Percentiles rank a stretch among this genome's conserved stretches.
Evolutionary conservation across 2,329 filamentous ascomycete species (phyloP).

Genomic region (Ilyonectria robusta): DNA sequence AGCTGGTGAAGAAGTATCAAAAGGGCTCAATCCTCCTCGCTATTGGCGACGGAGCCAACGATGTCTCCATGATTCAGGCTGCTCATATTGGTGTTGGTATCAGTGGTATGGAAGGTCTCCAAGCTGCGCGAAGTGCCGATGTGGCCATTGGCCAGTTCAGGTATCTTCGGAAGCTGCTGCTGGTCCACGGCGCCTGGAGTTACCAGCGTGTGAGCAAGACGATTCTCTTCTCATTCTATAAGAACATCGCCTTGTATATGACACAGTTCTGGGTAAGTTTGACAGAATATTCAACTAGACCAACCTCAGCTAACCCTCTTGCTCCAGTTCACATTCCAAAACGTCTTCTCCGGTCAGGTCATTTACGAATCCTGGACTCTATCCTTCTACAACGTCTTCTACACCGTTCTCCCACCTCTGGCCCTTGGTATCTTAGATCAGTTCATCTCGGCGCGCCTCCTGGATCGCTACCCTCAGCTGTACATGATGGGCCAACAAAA

Average conservation of each 20-base stretch:
- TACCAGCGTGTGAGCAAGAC: constrained; percentile 98
- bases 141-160: constrained; percentile 97
- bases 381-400: constrained; percentile 99
- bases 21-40: constrained; percentile 92
- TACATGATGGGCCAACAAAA: constrained; percentile 95
- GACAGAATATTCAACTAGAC: too few species aligned
- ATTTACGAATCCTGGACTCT: constrained; percentile 99
- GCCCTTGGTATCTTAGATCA: constrained; percentile 98
- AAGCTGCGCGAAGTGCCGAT: constrained; percentile 95
- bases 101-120: constrained; percentile 95
- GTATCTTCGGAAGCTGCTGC: constrained; percentile 90
- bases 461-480: constrained; percentile 96
- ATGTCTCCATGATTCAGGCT: constrained; percentile 99
- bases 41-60: constrained; percentile 97
- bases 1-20: constrained; percentile 94
- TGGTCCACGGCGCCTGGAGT: constrained; percentile 97
- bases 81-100: constrained; percentile 98
- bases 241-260: constrained; percentile 98
- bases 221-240: constrained; percentile 99
- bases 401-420: constrained; percentile 93
- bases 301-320: constrained; percentile 45
- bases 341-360: constrained; percentile 96
- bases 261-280: constrained; percentile 95
- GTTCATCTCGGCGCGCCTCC: constrained; percentile 92
- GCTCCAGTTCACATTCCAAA: constrained; percentile 93